Evolutionary conservation across 1,284 basidiomycete species (phyloP).

Genomic region (Cerrena zonata): DNA sequence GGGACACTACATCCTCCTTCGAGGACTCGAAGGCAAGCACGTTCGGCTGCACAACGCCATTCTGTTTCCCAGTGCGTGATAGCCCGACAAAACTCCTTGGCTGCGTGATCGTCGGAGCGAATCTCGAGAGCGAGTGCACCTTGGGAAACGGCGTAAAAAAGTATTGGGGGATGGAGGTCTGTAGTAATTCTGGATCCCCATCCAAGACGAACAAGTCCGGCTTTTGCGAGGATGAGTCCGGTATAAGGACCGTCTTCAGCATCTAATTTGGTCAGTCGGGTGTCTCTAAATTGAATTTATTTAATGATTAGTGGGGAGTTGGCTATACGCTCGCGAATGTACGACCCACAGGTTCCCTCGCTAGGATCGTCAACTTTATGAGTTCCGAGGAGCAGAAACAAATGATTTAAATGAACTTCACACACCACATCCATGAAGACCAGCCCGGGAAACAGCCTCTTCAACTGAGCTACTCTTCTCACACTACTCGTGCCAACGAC

Average conservation of each 20-base stretch:
- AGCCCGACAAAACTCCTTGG: slow-evolving; percentile 56
- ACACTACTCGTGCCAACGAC: slow-evolving; percentile 94
- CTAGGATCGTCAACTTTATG: slow-evolving; percentile 33
- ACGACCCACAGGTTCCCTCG: slow-evolving; percentile 78
- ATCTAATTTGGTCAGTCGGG: slow-evolving; percentile 89
- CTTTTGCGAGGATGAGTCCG: slow-evolving; percentile 89
- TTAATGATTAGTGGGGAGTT: slow-evolving; percentile 3
- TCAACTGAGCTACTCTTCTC: slow-evolving; percentile 85
- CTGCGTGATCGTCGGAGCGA: slow-evolving; percentile 62
- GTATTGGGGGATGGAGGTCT: slow-evolving; percentile 67
- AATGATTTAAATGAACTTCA: slow-evolving; percentile 18
- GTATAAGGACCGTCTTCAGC: slow-evolving; percentile 77
- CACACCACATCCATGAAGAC: slow-evolving; percentile 86
- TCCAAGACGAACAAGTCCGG: slow-evolving; percentile 81
- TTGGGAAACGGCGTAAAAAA: slow-evolving; percentile 91
- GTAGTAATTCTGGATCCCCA: slow-evolving; percentile 76
- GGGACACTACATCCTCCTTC: slow-evolving; percentile 98
- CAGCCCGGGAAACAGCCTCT: slow-evolving; percentile 73
- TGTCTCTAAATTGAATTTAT: slow-evolving; percentile 51
- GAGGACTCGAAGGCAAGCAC: slow-evolving; percentile 78
- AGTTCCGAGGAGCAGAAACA: slow-evolving; percentile 11
- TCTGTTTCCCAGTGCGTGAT: slow-evolving; percentile 74
- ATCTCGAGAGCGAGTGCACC: slow-evolving; percentile 90
- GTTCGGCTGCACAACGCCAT: slow-evolving; percentile 76
- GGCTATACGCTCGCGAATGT: too few relatives aligned